Evolutionary conservation across 2,329 filamentous ascomycete genomes (phyloP), one percentile per base, ranked within the genome.

Genomic region (Tolypocladium cylindrosporum): DNA sequence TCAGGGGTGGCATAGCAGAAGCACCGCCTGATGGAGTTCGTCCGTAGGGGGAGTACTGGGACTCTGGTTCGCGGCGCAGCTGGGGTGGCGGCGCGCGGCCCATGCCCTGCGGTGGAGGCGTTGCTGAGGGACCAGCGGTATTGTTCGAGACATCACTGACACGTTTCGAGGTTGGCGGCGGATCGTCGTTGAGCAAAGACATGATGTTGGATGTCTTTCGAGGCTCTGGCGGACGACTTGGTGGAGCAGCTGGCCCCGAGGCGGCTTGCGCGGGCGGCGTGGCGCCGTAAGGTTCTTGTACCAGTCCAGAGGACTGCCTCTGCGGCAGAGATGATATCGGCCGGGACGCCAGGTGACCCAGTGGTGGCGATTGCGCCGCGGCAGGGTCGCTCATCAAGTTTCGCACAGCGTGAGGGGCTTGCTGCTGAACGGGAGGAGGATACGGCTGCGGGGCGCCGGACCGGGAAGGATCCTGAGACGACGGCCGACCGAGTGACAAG

Each of bases 171-270:
- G 77, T 72, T 7, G 76, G 72, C 4, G 72, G 73, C 9, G 79
- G 76, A 56, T 86, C 84, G 61, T 86, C 82, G 62, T 85, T 85
- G 3, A 87, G 74, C 60, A 87, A 69, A 0, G 82, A 82, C 78
- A 86, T 84, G 60, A 87, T 77, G 61, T 75, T 86, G 16, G 83
- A 85, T 9, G 79, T 84, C 72, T 86, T 86, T n/a, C 79, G 76
- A 53, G 72, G 72, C 62, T 82, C 79, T 2, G 79, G 67, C 43
- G 75, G 69, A 36, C 75, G 70, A 27, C 75, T 69, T 10, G 73
- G 73, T 3, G 73, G 71, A n/a, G 67, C 62, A 5, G 60, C 62
- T 19, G 68, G 65, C 36, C 67, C 62, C n/a, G 71, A 67, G 14
- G 69, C 65, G 36, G 63, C 56, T 43, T 71, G 61, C 42, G 67